phyloP scores from a whole-genome alignment of 2,329 filamentous ascomycete species.

The Penicillium frequentans region DNA sequence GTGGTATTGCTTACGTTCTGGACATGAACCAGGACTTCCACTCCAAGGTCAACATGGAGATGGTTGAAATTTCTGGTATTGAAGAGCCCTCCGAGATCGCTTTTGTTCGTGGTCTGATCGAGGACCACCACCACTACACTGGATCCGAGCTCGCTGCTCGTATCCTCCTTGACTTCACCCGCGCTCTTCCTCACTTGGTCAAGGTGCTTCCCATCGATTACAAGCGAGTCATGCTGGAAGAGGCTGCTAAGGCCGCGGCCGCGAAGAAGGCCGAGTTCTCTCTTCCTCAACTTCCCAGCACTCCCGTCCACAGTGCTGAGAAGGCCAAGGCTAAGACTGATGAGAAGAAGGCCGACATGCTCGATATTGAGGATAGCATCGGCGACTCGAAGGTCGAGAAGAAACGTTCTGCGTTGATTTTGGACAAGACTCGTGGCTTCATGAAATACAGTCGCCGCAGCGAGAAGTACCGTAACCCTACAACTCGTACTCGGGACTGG shows the following conservation, averaged over 20 bases:
- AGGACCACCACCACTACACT: conserved; percentile 97
- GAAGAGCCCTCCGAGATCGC: conserved; percentile 87
- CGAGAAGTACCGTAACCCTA: conserved; percentile 87
- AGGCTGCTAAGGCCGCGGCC: conserved; percentile 80
- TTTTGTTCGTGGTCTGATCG: conserved; percentile 84
- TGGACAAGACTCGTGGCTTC: conserved; percentile 98
- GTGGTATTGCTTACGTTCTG: conserved; percentile 92
- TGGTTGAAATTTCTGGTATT: conserved; percentile 86
- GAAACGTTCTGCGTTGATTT: conserved; percentile 81
- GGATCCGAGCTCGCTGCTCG: conserved; percentile 92
- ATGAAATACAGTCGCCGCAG: conserved; percentile 93
- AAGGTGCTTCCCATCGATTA: conserved; percentile 95
- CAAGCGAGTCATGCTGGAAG: conserved; percentile 86
- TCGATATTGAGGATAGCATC: conserved; percentile 90
- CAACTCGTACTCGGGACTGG: conserved; percentile 89
- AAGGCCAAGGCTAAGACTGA: conserved; percentile 61
- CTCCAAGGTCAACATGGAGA: conserved; percentile 93
- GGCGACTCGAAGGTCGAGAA: conserved; percentile 83
- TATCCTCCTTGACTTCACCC: conserved; percentile 91
- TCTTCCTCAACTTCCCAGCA: conserved; percentile 71
- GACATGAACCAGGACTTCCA: conserved; percentile 88
- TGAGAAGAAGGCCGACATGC: conserved; percentile 66
- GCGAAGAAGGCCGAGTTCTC: conserved; percentile 82
- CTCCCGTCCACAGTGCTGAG: conserved; percentile 49
- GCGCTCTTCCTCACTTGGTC: conserved; percentile 84